Percentiles rank a stretch among this genome's conserved stretches.
phyloP scores from a whole-genome alignment of 768 basidiomycete species.

The Mycena kentingensis region DNA sequence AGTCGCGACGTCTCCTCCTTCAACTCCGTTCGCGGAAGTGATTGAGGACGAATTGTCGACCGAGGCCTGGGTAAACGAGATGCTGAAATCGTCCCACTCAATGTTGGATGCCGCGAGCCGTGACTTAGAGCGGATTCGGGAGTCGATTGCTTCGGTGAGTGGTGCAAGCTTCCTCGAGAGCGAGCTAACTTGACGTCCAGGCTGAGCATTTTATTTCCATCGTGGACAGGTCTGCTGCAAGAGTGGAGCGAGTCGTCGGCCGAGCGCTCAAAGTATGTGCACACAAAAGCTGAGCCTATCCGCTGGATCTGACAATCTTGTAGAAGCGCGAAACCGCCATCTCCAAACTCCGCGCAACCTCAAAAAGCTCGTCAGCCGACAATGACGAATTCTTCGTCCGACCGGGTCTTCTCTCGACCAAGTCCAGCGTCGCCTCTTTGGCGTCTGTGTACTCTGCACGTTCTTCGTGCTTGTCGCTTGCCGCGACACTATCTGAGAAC shows the following conservation, averaged over 20 bases:
- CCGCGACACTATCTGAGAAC: conserved; percentile 50
- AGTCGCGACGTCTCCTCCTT: neutral
- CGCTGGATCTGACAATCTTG: conserved; percentile 8
- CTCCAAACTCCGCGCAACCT: conserved; percentile 39
- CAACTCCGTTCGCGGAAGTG: conserved; percentile 2
- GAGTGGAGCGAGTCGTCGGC: conserved; percentile 58
- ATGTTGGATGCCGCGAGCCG: conserved; percentile 55
- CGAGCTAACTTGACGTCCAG: conserved; percentile 33
- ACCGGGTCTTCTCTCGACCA: conserved; percentile 33
- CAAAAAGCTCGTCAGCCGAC: conserved; percentile 15
- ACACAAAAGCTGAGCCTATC: neutral
- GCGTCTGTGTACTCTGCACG: conserved; percentile 43
- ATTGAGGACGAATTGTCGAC: conserved; percentile 27
- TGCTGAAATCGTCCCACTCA: conserved; percentile 46
- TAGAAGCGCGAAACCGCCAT: conserved; percentile 56
- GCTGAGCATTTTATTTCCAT: conserved; percentile 58
- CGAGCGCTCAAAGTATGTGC: conserved; percentile 54
- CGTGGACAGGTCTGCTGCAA: conserved; percentile 56
- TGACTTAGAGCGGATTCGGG: conserved; percentile 59
- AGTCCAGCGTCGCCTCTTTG: conserved; percentile 45
- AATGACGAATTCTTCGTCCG: conserved; percentile 24
- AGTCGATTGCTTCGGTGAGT: conserved; percentile 55
- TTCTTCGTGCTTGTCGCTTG: conserved; percentile 49
- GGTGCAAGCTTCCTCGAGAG: conserved; percentile 2
- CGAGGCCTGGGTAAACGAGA: conserved; percentile 41